Base-by-base conservation (phyloP, 2,329 filamentous ascomycete genomes). In the Diaporthe amygdali region DNA sequence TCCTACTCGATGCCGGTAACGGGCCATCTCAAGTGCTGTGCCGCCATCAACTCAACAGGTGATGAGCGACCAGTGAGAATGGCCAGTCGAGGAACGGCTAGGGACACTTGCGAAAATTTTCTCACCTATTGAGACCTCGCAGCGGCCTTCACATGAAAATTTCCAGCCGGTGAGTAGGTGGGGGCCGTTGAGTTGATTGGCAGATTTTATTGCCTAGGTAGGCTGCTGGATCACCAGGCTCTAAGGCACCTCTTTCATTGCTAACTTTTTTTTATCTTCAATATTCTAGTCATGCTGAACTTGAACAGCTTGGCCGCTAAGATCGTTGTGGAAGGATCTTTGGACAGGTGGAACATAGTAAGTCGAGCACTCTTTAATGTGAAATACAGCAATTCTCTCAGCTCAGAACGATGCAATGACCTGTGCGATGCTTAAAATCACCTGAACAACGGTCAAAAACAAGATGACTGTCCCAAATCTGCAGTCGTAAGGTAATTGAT, bases 341-440 rank as follows among this genome's bases (percentile, higher is more conserved):
- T 37, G 12, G 15, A n/a, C 51, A n/a, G n/a, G n/a, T n/a, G n/a
- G n/a, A n/a, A n/a, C n/a, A n/a, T n/a, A n/a, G n/a, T n/a, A n/a
- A n/a, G n/a, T n/a, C n/a, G n/a, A n/a, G n/a, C n/a, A 10, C 32
- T 22, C 10, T 3, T n/a, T n/a, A 8, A 25, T 3, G 25, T 6
- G 9, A 12, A 14, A 46, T 5, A 44, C 2, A 7, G 25, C 0
- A n/a, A 41, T 0, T 17, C 3, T 8, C 14, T 17, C 5, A 0
- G 2, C 2, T 47, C 41, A 46, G 3, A 47, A 63, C 3, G 41
- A 34, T 15, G 17, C 10, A 8, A 63, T 3, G 1, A 47, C 39
- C 12, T 63, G 56, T 4, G 41, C 56, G 6, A 47, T 46, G 41
- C 56, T 47, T 5, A 46, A 12, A 0, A 47, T 9, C 2, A 47